Percentiles rank a stretch among this genome's conserved stretches.
Evolutionary conservation across 352 stramenopile genomes (phyloP).

Genomic region (Elongisporangium prolatum): DNA sequence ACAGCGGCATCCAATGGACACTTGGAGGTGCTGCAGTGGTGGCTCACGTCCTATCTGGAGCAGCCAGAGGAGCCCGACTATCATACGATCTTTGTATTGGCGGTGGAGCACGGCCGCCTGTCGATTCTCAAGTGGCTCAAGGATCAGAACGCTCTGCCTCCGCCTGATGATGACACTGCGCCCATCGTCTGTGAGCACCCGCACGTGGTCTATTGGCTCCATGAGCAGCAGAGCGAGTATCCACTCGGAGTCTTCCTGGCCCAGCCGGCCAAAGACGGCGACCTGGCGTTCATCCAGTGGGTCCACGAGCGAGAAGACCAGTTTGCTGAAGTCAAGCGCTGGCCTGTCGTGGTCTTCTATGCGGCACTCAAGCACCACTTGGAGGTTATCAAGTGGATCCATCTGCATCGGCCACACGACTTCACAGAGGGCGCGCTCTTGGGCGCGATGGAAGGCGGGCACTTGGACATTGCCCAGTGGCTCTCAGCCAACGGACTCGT

Average conservation of each 20-base stretch:
- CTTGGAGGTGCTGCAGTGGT: neutral
- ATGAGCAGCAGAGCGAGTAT: neutral
- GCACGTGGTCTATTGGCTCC: neutral
- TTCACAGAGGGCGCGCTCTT: neutral
- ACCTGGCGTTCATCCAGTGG: neutral
- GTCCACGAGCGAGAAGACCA: neutral
- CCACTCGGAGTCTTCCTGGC: neutral
- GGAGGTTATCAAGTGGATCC: neutral
- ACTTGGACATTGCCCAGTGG: conserved; percentile 1
- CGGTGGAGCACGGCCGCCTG: neutral
- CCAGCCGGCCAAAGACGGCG: neutral
- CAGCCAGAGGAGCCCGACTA: neutral
- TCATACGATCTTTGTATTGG: neutral
- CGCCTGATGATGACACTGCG: neutral
- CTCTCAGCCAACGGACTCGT: neutral
- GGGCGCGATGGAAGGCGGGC: neutral
- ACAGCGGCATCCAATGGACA: neutral
- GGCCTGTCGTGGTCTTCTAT: neutral
- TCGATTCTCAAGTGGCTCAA: neutral
- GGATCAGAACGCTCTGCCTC: neutral
- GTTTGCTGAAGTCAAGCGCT: neutral
- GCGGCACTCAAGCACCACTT: neutral
- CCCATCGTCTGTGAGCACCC: neutral
- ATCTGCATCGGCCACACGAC: neutral
- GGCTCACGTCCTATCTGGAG: neutral